These are phyloP conservation scores for Ascochyta rabiei DNA, from an alignment of 2,329 filamentous ascomycete species.

Conservation along the genomic window DNA sequence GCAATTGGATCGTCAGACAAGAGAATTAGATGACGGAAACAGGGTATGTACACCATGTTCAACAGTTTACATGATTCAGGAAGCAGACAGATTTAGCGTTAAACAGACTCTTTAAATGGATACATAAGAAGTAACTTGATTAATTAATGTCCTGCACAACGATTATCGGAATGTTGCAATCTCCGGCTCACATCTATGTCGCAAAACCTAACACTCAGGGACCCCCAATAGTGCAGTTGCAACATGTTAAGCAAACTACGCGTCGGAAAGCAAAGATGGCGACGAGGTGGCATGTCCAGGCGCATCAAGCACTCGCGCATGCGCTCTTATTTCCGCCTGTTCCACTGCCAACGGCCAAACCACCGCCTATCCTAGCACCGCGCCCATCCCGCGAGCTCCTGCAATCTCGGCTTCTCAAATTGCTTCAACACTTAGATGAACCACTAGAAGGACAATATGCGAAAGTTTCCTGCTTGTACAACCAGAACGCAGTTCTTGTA, in stretches of 20 bases:
- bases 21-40: neutral
- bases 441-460: neutral
- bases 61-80: no score
- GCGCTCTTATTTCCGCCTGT: neutral
- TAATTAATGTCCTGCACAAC: no score
- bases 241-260: neutral
- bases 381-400: neutral
- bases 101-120: no score
- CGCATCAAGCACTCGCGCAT: neutral
- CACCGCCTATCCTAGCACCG: neutral
- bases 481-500: no score
- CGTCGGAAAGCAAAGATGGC: neutral
- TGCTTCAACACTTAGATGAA: neutral
- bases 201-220: neutral
- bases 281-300: neutral
- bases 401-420: neutral
- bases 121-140: no score
- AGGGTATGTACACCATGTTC: no score
- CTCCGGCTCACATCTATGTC: no score
- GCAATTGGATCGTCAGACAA: neutral
- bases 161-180: neutral
- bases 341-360: neutral
- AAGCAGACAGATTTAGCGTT: no score
- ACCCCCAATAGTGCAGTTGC: neutral
- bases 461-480: no score